These are phyloP conservation scores for Tylopilus sp. DNA, from an alignment of 768 basidiomycete species.

Conservation along the genomic window DNA sequence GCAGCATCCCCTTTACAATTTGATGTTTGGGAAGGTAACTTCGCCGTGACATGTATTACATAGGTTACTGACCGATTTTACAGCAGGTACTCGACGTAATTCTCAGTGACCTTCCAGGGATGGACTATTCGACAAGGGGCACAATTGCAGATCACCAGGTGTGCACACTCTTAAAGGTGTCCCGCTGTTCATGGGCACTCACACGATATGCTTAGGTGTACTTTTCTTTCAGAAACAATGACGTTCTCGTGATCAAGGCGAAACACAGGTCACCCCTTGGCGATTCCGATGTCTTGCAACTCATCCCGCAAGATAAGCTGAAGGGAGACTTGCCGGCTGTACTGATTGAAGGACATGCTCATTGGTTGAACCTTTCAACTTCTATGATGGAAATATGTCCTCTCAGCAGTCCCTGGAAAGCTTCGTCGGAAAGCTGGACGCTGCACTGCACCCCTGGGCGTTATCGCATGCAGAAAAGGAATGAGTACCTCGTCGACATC, in stretches of 20 bases:
- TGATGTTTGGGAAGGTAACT: conserved; percentile 21
- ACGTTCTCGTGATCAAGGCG: background rate
- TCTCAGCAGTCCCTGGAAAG: background rate
- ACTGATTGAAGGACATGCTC: background rate
- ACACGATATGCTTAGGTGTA: conserved; percentile 10
- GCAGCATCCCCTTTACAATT: conserved; percentile 17
- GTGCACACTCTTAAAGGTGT: background rate
- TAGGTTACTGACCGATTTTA: background rate
- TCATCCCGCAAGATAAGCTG: background rate
- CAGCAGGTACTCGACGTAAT: conserved; percentile 21
- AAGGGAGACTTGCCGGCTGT: background rate
- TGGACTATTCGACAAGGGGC: conserved; percentile 24
- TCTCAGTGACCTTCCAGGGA: conserved; percentile 23
- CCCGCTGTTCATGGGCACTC: background rate
- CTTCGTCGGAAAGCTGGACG: background rate
- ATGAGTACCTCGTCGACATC: conserved; percentile 13
- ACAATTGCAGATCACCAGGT: conserved; percentile 19
- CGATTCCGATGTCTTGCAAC: background rate
- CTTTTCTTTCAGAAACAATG: conserved; percentile 13
- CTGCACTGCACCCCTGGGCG: background rate
- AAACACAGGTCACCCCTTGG: background rate
- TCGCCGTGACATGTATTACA: background rate
- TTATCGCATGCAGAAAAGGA: background rate
- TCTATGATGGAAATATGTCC: background rate
- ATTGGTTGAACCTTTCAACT: background rate